Base-by-base conservation (phyloP, 2,329 filamentous ascomycete species). In the Colletotrichum cordylinicola region DNA sequence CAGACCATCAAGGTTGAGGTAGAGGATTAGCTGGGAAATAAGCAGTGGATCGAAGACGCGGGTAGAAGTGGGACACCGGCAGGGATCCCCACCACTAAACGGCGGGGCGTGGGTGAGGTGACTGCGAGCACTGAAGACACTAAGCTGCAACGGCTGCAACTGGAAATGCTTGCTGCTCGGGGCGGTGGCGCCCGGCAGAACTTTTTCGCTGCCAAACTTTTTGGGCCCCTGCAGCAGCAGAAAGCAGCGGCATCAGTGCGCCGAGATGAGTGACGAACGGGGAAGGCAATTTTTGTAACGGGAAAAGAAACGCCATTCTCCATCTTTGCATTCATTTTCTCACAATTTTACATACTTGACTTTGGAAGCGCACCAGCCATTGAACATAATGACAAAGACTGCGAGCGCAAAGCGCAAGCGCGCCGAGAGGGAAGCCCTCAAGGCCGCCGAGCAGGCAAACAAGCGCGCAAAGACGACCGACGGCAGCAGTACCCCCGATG, bases 391-490 rank as follows among this genome's bases (percentile, higher is more conserved):
- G 77, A 78, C 77, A 16, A 77, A 72, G 33, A 78, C 77, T 18
- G 77, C 77, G 35, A 76, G 75, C 55, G 77, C 77, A 21, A 78
- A 78, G 73, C 73, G 77, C 39, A 78, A 78, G 68, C 77, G 77
- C 68, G 77, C 77, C 58, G 77, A 78, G 74, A 71, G 77, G 48
- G 76, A 78, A 31, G 76, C 77, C 60, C 67, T 77, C 65, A 78
- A 78, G 65, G 70, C 73, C 37, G 68, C 67, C 9, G 70, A 73
- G 16, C 69, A 72, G 4, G 64, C 77, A 48, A 67, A 73, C 69
- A 78, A 78, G 52, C 75, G 79, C 62, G 77, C 80, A 67, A 85
- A 85, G 65, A 82, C 75, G 24, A 68, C 77, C 43, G 81, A 80
- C n/a, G 76, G 64, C 55, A 67, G 33, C 21, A 58, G 37, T 48